Conservation (phyloP, 2,329 filamentous ascomycete species). For the Aureobasidium uvarum region DNA sequence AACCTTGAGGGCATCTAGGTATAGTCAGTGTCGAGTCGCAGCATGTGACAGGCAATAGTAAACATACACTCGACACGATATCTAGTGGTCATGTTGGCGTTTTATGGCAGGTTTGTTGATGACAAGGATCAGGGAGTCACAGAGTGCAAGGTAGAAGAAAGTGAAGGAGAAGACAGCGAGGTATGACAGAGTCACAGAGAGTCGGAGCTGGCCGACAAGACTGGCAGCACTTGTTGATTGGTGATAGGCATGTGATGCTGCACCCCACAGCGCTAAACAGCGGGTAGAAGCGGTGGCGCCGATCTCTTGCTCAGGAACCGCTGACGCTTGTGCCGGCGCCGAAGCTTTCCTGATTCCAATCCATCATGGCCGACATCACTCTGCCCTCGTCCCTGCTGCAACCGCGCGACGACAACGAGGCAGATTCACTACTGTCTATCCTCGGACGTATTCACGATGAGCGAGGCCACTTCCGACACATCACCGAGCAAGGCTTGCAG, state of each 20-base stretch:
- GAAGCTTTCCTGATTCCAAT: slow-evolving; percentile 15
- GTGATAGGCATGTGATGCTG: slow-evolving; percentile 21
- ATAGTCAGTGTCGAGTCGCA: slow-evolving; percentile 22
- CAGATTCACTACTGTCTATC: slow-evolving; percentile 66
- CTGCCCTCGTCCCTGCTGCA: slow-evolving; percentile 51
- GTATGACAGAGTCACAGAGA: not conserved
- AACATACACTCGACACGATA: slow-evolving; percentile 41
- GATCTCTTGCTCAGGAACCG: slow-evolving; percentile 23
- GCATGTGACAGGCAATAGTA: not conserved
- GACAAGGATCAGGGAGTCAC: not conserved
- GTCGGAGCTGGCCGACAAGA: slow-evolving; percentile 11
- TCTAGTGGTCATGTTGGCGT: slow-evolving; percentile 39
- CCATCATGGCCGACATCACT: slow-evolving; percentile 23
- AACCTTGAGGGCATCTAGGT: slow-evolving; percentile 63
- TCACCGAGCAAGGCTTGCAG: slow-evolving; percentile 70
- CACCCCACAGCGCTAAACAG: slow-evolving; percentile 18
- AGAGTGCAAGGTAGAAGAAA: not conserved
- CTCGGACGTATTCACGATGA: slow-evolving; percentile 76
- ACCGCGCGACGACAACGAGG: slow-evolving; percentile 56
- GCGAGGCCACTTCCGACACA: slow-evolving; percentile 75
- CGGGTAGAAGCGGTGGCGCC: slow-evolving; percentile 19
- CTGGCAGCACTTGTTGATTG: slow-evolving; percentile 2
- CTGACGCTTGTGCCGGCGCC: slow-evolving; percentile 12
- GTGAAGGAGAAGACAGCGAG: not conserved
- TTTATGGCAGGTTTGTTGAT: not conserved